Conservation (phyloP, 2,329 filamentous ascomycete species). For the Aspergillus clavatus region DNA sequence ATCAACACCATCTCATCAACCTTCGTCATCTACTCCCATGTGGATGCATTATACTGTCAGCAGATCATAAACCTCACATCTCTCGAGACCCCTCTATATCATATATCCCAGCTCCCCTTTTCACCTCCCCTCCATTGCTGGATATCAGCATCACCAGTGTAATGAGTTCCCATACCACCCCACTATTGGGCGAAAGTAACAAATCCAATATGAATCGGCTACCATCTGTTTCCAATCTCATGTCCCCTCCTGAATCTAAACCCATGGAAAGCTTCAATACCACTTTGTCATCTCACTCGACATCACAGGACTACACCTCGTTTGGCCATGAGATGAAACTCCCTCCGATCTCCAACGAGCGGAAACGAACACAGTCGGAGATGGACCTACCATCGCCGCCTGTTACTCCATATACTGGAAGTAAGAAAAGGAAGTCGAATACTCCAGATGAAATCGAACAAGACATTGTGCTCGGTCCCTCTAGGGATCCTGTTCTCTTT, state of each 20-base stretch:
- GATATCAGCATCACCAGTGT: slow-evolving; percentile 2
- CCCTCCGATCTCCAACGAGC: slow-evolving; percentile 39
- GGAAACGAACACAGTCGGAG: slow-evolving; percentile 40
- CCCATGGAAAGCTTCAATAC: slow-evolving; percentile 47
- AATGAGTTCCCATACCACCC: slow-evolving; percentile 26
- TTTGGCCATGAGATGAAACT: slow-evolving; percentile 32
- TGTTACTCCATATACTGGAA: slow-evolving; percentile 41
- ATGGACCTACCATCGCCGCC: slow-evolving; percentile 44
- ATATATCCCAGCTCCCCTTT: background rate
- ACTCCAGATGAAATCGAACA: slow-evolving; percentile 30
- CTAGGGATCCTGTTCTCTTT: slow-evolving; percentile 41
- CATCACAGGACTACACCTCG: slow-evolving; percentile 23
- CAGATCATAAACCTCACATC: background rate
- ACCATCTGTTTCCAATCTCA: slow-evolving; percentile 41
- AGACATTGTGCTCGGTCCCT: slow-evolving; percentile 22
- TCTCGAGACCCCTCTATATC: background rate
- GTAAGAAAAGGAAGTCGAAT: slow-evolving; percentile 36
- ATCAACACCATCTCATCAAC: slow-evolving; percentile 18
- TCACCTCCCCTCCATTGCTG: background rate
- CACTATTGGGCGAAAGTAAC: slow-evolving; percentile 19
- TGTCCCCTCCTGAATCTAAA: slow-evolving; percentile 46
- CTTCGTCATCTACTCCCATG: slow-evolving; percentile 18
- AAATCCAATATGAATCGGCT: slow-evolving; percentile 39
- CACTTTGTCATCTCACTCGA: slow-evolving; percentile 24
- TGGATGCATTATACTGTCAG: slow-evolving; percentile 1